Evolutionary conservation across 768 basidiomycete genomes (phyloP), one percentile per base, ranked within the genome.

Genomic region (Pleurotus pulmonarius): DNA sequence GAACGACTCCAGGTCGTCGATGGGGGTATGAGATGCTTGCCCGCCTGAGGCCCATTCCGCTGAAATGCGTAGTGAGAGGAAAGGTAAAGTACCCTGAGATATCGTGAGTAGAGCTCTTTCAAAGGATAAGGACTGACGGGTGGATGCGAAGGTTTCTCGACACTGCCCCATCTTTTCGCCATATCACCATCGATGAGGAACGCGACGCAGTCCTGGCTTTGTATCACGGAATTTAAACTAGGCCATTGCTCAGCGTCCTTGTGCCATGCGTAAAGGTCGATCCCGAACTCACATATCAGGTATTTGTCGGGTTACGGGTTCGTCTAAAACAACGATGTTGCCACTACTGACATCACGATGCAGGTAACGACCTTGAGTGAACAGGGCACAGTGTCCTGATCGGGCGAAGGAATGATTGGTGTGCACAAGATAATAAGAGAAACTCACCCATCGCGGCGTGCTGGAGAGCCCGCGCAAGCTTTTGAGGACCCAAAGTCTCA

Each of bases 1-100:
- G 20, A 58, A 58, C 25, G 49, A 53, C 37, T 58, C 57, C 22
- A 58, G 49, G 20, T 58, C 57, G 41, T 58, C 57, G n/a, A 58
- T 44, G 22, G 57, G 48, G 2, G 57, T 54, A 24, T 58, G 57
- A 51, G 29, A 18, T 11, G 22, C 22, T 15, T 16, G 49, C 34
- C 25, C 16, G 20, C 25, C 41, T 22, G 11, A 16, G 29, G 12
- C 8, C 57, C 49, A 54, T 34, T n/a, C 24, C 22, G 22, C 18
- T 13, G 25, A 24, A n/a, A 58, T 25, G 24, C 51, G 51, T 37
- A 22, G n/a, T 7, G 57, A 52, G 15, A 58, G 5, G 51, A 58
- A 58, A 18, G 57, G 57, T 22, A 44, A 25, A 11, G 57, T 58
- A n/a, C 49, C 49, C 57, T 45, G 49, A 12, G 26, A 37, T 11